Evolutionary conservation across 78 protist genomes (phyloP).

Genomic region (Dictyostelium intermedium): DNA sequence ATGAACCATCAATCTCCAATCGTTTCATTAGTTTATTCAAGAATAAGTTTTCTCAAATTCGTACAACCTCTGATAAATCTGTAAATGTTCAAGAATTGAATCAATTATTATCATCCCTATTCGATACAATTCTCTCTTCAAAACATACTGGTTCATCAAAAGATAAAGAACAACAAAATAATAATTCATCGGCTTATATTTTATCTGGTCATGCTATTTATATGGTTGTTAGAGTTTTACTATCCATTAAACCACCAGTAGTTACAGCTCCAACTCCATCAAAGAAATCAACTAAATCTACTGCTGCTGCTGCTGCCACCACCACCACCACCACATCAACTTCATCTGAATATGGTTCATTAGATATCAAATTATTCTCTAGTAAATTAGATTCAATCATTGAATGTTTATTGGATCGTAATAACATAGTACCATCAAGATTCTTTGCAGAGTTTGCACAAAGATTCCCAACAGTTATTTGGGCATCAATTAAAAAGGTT

Average conservation of each 20-base stretch:
- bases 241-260: neutral
- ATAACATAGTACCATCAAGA: constrained; percentile 6
- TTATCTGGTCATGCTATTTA: constrained; percentile 54
- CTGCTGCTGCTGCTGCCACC: neutral
- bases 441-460: constrained; percentile 50
- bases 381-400: neutral
- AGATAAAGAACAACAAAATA: constrained; percentile 12
- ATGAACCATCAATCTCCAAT: constrained; percentile 70
- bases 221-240: constrained; percentile 23
- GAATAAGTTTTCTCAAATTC: constrained; percentile 20
- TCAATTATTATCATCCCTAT: neutral
- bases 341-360: constrained; percentile 5
- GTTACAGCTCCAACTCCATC: neutral
- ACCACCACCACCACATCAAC: no score
- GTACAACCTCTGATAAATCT: neutral
- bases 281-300: neutral
- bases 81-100: constrained; percentile 9
- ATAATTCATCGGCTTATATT: constrained; percentile 34
- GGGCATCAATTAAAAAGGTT: constrained; percentile 16
- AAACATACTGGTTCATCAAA: neutral
- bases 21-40: constrained; percentile 50
- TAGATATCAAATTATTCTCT: neutral
- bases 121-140: constrained; percentile 26
- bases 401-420: constrained; percentile 15
- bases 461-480: constrained; percentile 35